phyloP scores from a whole-genome alignment of 352 stramenopile species.

The Plasmopara viticola region DNA sequence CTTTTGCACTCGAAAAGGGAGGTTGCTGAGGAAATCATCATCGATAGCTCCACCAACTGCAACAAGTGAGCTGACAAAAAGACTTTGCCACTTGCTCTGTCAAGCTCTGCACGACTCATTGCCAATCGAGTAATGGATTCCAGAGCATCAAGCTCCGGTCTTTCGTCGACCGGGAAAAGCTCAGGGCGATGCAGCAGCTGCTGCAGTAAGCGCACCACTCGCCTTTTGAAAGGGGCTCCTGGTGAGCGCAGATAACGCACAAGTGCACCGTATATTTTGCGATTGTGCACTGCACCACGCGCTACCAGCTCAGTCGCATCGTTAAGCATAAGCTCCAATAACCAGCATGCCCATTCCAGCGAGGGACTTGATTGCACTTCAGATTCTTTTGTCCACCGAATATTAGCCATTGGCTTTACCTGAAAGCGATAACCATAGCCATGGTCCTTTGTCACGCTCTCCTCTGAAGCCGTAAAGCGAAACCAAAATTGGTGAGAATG shows the following conservation, averaged over 20 bases:
- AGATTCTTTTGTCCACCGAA: constrained; percentile 72
- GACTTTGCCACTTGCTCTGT: constrained; percentile 51
- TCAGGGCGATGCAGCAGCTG: constrained; percentile 64
- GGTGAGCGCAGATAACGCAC: constrained; percentile 76
- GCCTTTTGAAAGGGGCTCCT: constrained; percentile 72
- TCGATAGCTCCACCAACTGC: constrained; percentile 71
- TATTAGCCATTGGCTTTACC: constrained; percentile 70
- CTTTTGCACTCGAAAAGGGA: constrained; percentile 28
- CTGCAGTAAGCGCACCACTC: constrained; percentile 66
- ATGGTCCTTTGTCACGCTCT: constrained; percentile 50
- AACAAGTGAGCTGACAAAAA: constrained; percentile 75
- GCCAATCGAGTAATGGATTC: constrained; percentile 58
- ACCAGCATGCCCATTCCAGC: constrained; percentile 83
- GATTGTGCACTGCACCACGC: constrained; percentile 71
- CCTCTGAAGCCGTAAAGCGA: constrained; percentile 61
- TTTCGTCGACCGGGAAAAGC: constrained; percentile 46
- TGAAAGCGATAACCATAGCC: constrained; percentile 82
- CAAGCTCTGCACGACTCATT: constrained; percentile 43
- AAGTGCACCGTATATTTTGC: constrained; percentile 71
- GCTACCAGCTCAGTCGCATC: constrained; percentile 58
- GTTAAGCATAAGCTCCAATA: constrained; percentile 76
- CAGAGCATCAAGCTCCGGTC: constrained; percentile 55
- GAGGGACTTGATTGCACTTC: constrained; percentile 72
- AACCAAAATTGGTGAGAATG: constrained; percentile 81
- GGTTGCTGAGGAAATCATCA: constrained; percentile 42